phyloP scores from a whole-genome alignment of 1,284 basidiomycete species.

The Moesziomyces sp. region DNA sequence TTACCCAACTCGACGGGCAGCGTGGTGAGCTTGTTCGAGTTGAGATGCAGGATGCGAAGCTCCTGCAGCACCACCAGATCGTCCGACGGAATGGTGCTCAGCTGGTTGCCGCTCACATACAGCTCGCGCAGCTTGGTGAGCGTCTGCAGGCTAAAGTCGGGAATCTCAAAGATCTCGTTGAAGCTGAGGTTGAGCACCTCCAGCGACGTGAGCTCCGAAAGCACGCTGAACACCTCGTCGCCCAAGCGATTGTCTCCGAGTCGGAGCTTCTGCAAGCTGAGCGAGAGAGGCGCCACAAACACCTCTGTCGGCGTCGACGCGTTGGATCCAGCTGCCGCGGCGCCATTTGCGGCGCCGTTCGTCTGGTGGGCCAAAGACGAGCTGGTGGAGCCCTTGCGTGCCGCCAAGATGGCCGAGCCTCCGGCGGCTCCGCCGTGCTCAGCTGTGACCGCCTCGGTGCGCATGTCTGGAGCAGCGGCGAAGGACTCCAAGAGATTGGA shows the following conservation, averaged over 20 bases:
- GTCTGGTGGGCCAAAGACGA: conserved; percentile 41
- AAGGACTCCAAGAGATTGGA: conserved; percentile 86
- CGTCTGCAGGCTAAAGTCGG: conserved; percentile 77
- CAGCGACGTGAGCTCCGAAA: conserved; percentile 74
- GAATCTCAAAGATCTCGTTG: conserved; percentile 91
- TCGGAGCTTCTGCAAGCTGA: conserved; percentile 80
- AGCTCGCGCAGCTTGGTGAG: conserved; percentile 80
- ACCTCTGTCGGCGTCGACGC: conserved; percentile 31
- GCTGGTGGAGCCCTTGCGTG: conserved; percentile 64
- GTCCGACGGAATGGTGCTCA: conserved; percentile 86
- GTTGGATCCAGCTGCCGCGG: conserved; percentile 5
- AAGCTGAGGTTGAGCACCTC: conserved; percentile 90
- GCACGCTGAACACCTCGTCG: conserved; percentile 82
- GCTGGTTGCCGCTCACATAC: conserved; percentile 91
- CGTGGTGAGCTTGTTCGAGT: conserved; percentile 93
- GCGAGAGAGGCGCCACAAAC: conserved; percentile 75
- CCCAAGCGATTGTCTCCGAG: conserved; percentile 89
- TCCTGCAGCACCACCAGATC: conserved; percentile 59
- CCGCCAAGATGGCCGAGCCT: conserved; percentile 20
- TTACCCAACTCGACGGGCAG: conserved; percentile 89
- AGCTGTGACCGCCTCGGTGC: conserved; percentile 7
- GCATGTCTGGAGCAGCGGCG: conserved; percentile 72
- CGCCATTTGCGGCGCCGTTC: conserved; percentile 17
- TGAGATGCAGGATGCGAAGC: conserved; percentile 77
- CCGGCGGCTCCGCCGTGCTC: conserved; percentile 3